phyloP scores from a whole-genome alignment of 2,329 filamentous ascomycete species.

The Exophiala oligosperma region DNA sequence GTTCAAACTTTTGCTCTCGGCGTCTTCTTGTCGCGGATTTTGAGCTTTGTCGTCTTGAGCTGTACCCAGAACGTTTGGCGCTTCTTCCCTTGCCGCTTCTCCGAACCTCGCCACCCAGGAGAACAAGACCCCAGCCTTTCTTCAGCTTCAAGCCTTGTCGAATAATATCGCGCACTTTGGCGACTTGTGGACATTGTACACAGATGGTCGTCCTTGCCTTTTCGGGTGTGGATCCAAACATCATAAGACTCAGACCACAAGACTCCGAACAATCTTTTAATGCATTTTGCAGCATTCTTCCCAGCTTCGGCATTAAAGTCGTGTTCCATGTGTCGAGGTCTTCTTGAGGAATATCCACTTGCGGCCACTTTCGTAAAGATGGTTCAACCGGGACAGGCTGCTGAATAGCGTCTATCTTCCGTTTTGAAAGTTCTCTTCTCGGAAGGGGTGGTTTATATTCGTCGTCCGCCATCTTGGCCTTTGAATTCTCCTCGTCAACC shows the following conservation, averaged over 20 bases:
- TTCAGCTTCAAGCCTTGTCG: slow-evolving; percentile 58
- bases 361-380: slow-evolving; percentile 46
- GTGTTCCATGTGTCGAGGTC: slow-evolving; percentile 61
- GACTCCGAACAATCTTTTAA: slow-evolving; percentile 61
- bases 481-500: slow-evolving; percentile 11
- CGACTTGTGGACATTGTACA: slow-evolving; percentile 55
- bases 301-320: slow-evolving; percentile 57
- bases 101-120: slow-evolving; percentile 59
- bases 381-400: slow-evolving; percentile 5
- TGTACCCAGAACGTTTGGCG: slow-evolving; percentile 24
- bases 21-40: slow-evolving; percentile 16
- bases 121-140: slow-evolving; percentile 59
- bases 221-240: slow-evolving; percentile 58
- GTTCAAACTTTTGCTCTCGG: slow-evolving; percentile 73
- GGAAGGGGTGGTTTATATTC: slow-evolving; percentile 11
- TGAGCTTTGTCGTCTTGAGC: slow-evolving; percentile 13
- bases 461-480: slow-evolving; percentile 4
- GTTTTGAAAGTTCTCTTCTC: slow-evolving; percentile 18
- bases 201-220: slow-evolving; percentile 63
- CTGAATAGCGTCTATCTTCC: slow-evolving; percentile 19
- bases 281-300: slow-evolving; percentile 59
- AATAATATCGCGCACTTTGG: slow-evolving; percentile 59
- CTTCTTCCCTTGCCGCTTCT: slow-evolving; percentile 47
- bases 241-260: slow-evolving; percentile 60
- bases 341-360: slow-evolving; percentile 55